Base-by-base conservation (phyloP, 2,329 filamentous ascomycete species). In the Neophaeococcomyces aloes region DNA sequence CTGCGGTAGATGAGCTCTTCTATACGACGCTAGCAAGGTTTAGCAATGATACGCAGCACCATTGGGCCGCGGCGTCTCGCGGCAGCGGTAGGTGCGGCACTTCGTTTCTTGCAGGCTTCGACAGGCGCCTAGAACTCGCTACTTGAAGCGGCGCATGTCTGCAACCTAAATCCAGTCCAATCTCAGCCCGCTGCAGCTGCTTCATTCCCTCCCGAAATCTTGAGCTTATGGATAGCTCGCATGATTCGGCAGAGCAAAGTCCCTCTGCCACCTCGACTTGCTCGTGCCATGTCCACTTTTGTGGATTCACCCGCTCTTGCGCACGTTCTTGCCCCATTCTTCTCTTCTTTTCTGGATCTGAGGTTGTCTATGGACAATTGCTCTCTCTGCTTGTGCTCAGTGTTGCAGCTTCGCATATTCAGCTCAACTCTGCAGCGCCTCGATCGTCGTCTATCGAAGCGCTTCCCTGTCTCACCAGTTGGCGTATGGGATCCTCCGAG, bases 1-100 rank as follows among this genome's bases (percentile, higher is more conserved):
- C 35, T 38, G n/a, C n/a, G n/a, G n/a, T n/a, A 38, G 25, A 19
- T 19, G 35, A 38, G 21, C 13, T 38, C 8, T n/a, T 23, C 25
- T 23, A 25, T 38, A 3, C 35, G 4, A 13, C 18, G 25, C 35
- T 27, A 23, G 33, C 14, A 11, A 10, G 5, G 11, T 23, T 17
- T 14, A 38, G 18, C 13, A 14, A n/a, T 13, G 21, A 19, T 38
- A 25, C 7, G 14, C 21, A 38, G 35, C 17, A 38, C 13, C n/a
- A 19, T 38, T 27, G 17, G 19, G 8, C 25, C 17, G 15, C 19
- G 25, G 14, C 7, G 10, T 13, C 18, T 21, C 35, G 35, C 35
- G 35, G 35, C 35, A 25, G 35, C 35, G 35, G 35, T 25, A 25
- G 25, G 35, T 38, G 35, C 17, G 18, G 18, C 35, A 14, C 21